Evolutionary conservation across 2,329 filamentous ascomycete genomes (phyloP).

Genomic region (Thermothelomyces thermophilus): DNA sequence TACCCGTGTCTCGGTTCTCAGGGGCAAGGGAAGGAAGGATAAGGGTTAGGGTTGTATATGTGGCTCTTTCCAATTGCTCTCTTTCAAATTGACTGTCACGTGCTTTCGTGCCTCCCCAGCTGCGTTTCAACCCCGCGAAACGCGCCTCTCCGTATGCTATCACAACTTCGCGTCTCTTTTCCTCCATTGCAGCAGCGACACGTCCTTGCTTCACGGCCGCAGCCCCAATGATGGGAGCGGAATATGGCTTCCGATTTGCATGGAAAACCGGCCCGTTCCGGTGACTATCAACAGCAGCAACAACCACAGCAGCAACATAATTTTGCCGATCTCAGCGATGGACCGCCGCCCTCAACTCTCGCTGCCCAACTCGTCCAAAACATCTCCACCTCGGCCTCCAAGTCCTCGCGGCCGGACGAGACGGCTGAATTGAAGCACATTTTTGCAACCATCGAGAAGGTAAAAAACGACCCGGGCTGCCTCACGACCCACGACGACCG

Average conservation of each 20-base stretch:
- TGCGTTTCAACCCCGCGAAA: background rate
- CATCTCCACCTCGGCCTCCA: constrained; percentile 56
- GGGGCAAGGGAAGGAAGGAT: too few relatives aligned
- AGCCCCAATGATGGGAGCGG: constrained; percentile 12
- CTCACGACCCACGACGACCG: constrained; percentile 60
- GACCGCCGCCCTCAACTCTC: constrained; percentile 67
- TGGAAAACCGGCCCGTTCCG: constrained; percentile 15
- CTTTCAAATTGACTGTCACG: constrained; percentile 8
- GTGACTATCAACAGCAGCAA: background rate
- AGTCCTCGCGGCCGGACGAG: constrained; percentile 53
- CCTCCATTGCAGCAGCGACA: background rate
- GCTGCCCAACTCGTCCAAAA: constrained; percentile 83
- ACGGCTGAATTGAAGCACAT: constrained; percentile 70
- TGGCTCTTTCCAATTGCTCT: too few relatives aligned
- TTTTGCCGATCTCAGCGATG: constrained; percentile 13
- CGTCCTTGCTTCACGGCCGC: background rate
- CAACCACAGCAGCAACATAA: constrained; percentile 7
- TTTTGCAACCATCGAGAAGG: constrained; percentile 47
- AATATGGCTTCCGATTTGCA: constrained; percentile 24
- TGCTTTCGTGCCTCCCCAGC: constrained; percentile 9
- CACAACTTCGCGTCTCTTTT: background rate
- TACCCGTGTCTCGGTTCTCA: too few relatives aligned
- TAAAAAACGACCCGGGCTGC: constrained; percentile 44
- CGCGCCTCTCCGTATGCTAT: constrained; percentile 1
- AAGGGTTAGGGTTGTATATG: constrained; percentile 6